Evolutionary conservation across 139 green algal genomes (phyloP), one percentile per base, ranked within the genome.

Genomic region (Closterium sp.): DNA sequence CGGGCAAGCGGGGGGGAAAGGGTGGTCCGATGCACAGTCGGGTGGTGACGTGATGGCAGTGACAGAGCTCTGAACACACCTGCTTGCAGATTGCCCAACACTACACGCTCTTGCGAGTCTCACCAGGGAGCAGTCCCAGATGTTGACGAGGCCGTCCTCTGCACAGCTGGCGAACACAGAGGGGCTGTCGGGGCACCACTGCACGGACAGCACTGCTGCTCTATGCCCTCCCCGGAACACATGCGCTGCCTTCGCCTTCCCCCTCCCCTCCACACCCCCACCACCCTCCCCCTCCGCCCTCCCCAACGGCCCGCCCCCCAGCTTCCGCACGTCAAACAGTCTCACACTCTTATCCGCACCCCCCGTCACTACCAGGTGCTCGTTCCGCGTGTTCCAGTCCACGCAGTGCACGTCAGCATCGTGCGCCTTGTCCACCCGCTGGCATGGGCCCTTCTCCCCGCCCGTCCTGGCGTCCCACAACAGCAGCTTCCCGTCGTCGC

Each of bases 401-500:
- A 90, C 87, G 34, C 87, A 90, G 36, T 90, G 87, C 3, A 90
- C 31, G 2, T 90, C 87, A 21, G 0, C 12, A 12, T 84, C 87
- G 28, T 84, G 34, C 36, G 83, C 83, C 21, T 32, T 33, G 9
- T 86, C 83, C 83, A 86, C 83, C 28, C 30, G 16, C 83, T 34
- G 83, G 6, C n/a, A 32, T 12, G 83, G 83, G 2, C 83, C 83
- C 83, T 86, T 32, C n/a, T 32, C 30, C 21, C 83, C 30, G 28
- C 83, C 83, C 4, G 83, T 86, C 30, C 96, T 93, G 21, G 91
- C 94, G 92, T 99, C 97, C 98, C 98, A 99, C 9, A 99, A 94
- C 66, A 98, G 87, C 86, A 99, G 55, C 31, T 6, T 33, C 36
- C n/a, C 89, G 93, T 98, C 97, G 91, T 98, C 96, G 19, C 96